Percentiles rank a stretch among this genome's conserved stretches.
phyloP scores from a whole-genome alignment of 83 land plant genomes.

The Picea abies region DNA sequence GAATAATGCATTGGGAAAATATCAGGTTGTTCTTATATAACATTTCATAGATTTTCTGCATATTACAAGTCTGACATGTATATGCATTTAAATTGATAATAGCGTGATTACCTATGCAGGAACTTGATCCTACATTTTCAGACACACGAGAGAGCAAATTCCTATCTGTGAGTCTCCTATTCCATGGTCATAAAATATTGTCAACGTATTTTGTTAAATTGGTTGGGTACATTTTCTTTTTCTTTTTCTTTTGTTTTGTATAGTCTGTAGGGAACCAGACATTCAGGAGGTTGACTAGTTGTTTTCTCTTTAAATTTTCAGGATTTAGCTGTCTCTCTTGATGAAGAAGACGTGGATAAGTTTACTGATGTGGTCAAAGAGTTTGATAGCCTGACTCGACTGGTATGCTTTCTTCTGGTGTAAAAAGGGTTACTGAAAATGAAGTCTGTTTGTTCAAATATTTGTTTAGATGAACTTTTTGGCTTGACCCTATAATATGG shows the following conservation, averaged over 20 bases:
- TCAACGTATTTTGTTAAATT: background rate
- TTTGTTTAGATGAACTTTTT: background rate
- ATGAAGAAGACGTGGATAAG: constrained; percentile 42
- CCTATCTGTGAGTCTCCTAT: constrained; percentile 54
- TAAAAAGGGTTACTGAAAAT: constrained; percentile 3
- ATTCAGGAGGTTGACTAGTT: background rate
- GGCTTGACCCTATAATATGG: background rate
- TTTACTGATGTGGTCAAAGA: constrained; percentile 51
- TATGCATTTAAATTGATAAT: background rate
- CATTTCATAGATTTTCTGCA: background rate
- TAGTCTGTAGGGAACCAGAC: background rate
- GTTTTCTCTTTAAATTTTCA: constrained; percentile 8
- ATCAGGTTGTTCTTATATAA: constrained; percentile 63
- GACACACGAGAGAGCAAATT: constrained; percentile 87
- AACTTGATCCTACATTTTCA: constrained; percentile 92
- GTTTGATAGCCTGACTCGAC: constrained; percentile 43
- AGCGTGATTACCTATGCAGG: constrained; percentile 48
- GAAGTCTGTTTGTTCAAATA: background rate
- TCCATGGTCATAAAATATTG: background rate
- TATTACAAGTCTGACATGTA: background rate
- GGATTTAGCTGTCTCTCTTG: constrained; percentile 37
- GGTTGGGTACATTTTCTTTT: no score
- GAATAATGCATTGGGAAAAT: constrained; percentile 74
- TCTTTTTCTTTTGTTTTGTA: background rate
- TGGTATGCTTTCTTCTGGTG: constrained; percentile 27